Evolutionary conservation across 2,329 filamentous ascomycete genomes (phyloP), one percentile per base, ranked within the genome.

Genomic region (Verticillium albo-atrum): DNA sequence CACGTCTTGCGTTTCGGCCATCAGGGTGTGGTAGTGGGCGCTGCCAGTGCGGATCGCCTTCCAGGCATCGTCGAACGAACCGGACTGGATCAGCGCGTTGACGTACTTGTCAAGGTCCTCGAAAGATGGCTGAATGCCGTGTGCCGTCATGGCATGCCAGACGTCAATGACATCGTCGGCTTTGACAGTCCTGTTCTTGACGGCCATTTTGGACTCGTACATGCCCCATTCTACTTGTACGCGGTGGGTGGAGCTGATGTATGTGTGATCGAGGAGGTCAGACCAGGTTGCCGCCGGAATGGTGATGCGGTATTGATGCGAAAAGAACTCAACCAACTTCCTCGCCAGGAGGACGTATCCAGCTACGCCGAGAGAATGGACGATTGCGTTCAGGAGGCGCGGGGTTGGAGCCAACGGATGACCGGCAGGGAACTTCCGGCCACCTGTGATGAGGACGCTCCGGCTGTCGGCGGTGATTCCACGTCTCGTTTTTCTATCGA

Each of bases 331-430:
- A 14, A 92, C 73, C 1, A 89, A 67, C 47, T 82, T 78, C 27
- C 88, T 68, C 14, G 85, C 89, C 2, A 79, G 76, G 1, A 78
- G 69, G 4, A 92, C 77, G 58, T 88, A 79, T 54, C 83, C 86
- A 71, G 88, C 90, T 62, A 79, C 81, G n/a, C 88, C 83, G 63
- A 88, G 90, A 1, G 80, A 77, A 68, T 91, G 86, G 6, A 88
- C 87, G n/a, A 93, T 74, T 9, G 87, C 82, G 58, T 83, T 77
- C 25, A 94, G 77, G 0, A 93, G 77, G 2, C 77, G 75, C 7
- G 70, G 63, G 0, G 82, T 85, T 2, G 91, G 90, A 56, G 78
- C 75, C 32, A 89, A 71, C 7, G 83, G 80, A 1, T 83, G 87
- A 28, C 78, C 75, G 1, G 65, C 66, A 1, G 75, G 68, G 51